These are phyloP conservation scores for Lichtheimia ramosa DNA, from an alignment of 371 early-diverging fungal genomes.

Conservation along the genomic window DNA sequence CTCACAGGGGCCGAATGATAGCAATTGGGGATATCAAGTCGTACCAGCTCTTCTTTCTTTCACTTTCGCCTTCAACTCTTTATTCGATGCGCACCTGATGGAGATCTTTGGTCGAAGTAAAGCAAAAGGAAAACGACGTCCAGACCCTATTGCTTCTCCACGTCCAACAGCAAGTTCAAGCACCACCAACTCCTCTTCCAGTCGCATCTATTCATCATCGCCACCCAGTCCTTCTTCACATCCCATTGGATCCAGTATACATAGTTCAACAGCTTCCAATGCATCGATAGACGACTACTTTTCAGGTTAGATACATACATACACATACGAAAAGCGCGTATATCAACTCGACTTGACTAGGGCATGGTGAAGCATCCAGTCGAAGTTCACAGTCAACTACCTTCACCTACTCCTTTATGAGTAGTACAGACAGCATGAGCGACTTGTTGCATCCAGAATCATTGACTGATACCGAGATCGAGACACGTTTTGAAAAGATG, in stretches of 20 bases:
- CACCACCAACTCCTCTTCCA: conserved; percentile 3
- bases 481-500: conserved; percentile 50
- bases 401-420: conserved; percentile 9
- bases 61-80: conserved; percentile 1
- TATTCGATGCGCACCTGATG: conserved; percentile 10
- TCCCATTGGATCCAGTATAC: conserved; percentile 2
- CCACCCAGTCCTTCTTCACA: conserved; percentile 13
- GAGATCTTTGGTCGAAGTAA: conserved; percentile 30
- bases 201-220: conserved; percentile 7
- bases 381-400: conserved; percentile 23
- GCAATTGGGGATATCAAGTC: background rate
- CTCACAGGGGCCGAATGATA: too few species aligned
- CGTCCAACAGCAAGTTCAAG: conserved; percentile 7
- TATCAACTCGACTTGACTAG: background rate
- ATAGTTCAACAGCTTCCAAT: conserved; percentile 13
- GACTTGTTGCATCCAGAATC: conserved; percentile 4
- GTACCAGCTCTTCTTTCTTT: conserved; percentile 2
- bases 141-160: conserved; percentile 14
- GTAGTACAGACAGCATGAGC: conserved; percentile 12
- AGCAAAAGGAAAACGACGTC: conserved; percentile 28
- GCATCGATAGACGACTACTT: conserved; percentile 18
- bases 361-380: conserved; percentile 14
- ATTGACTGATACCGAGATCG: conserved; percentile 31
- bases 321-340: background rate
- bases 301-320: conserved; percentile 2